Percentiles rank a stretch among this genome's conserved stretches.
Evolutionary conservation across 495 filamentous ascomycete genomes (phyloP).

Genomic region (Talaromyces nanjingensis): DNA sequence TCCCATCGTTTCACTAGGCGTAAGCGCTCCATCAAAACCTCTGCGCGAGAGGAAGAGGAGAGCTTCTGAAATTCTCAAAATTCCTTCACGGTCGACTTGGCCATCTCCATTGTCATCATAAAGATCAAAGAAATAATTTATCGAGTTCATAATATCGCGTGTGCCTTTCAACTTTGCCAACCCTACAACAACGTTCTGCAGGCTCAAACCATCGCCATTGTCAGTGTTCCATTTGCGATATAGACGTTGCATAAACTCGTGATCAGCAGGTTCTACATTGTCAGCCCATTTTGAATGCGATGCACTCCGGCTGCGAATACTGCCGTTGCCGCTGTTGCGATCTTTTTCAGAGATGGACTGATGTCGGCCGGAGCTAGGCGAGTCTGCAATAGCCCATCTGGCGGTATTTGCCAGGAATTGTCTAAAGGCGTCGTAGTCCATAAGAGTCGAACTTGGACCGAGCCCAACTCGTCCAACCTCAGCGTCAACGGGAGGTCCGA

Average conservation of each 20-base stretch:
- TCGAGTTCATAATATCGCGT: constrained; percentile 92
- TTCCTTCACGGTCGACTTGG: constrained; percentile 93
- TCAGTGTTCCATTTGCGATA: constrained; percentile 84
- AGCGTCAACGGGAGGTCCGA: constrained; percentile 30
- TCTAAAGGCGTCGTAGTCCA: constrained; percentile 94
- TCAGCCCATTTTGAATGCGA: constrained; percentile 67
- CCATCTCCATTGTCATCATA: constrained; percentile 92
- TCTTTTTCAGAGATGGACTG: constrained; percentile 46
- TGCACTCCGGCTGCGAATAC: constrained; percentile 39
- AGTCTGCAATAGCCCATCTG: constrained; percentile 86
- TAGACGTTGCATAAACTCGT: constrained; percentile 88
- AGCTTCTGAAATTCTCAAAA: constrained; percentile 88
- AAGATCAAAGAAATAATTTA: constrained; percentile 94
- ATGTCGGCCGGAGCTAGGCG: constrained; percentile 52
- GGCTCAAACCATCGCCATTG: constrained; percentile 62
- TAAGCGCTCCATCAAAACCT: constrained; percentile 68
- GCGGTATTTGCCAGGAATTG: constrained; percentile 86
- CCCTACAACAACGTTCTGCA: constrained; percentile 88
- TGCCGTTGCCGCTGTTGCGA: constrained; percentile 24
- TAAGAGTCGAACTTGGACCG: constrained; percentile 78
- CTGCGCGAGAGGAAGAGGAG: constrained; percentile 85
- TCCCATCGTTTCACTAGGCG: constrained; percentile 38
- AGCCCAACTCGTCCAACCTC: constrained; percentile 75
- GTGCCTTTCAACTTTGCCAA: constrained; percentile 86
- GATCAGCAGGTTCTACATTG: constrained; percentile 76